Evolutionary conservation across 139 green algal species (phyloP).

Genomic region (Axilococcus clingmanii): DNA sequence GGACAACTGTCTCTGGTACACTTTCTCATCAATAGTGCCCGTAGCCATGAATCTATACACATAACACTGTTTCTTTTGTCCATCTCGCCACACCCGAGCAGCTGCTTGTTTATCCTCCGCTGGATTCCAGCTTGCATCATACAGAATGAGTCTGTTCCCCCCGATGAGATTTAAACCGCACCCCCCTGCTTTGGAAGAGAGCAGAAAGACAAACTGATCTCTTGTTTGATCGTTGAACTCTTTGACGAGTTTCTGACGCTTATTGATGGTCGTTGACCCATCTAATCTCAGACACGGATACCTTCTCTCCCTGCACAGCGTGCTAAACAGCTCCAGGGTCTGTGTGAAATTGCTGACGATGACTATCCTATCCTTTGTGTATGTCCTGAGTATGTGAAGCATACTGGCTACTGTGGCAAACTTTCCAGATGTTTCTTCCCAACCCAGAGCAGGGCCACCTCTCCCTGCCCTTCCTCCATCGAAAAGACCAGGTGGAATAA

Average conservation of each 20-base stretch:
- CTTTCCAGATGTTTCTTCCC: constrained; percentile 31
- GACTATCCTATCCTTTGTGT: constrained; percentile 80
- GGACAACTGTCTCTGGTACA: constrained; percentile 92
- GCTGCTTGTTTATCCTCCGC: constrained; percentile 70
- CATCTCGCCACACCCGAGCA: constrained; percentile 91
- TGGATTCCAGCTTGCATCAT: constrained; percentile 91
- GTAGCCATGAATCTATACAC: constrained; percentile 94
- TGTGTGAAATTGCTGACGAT: constrained; percentile 91
- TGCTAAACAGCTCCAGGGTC: constrained; percentile 81
- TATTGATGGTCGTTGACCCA: constrained; percentile 80
- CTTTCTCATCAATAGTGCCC: constrained; percentile 97
- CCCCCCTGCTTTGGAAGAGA: constrained; percentile 88
- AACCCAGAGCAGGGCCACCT: constrained; percentile 14
- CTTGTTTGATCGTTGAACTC: constrained; percentile 37
- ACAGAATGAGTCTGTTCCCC: constrained; percentile 89
- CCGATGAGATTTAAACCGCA: constrained; percentile 98
- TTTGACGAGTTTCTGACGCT: constrained; percentile 92
- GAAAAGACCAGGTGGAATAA: constrained; percentile 82
- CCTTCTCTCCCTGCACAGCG: constrained; percentile 70
- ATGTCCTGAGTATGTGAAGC: constrained; percentile 64
- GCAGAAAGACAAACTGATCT: constrained; percentile 93
- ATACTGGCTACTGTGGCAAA: constrained; percentile 68
- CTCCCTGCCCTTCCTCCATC: constrained; percentile 53
- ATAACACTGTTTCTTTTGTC: constrained; percentile 92
- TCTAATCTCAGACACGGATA: constrained; percentile 90